These are phyloP conservation scores for Tuber calosporum DNA, from an alignment of 495 filamentous ascomycete species.

Conservation along the genomic window DNA sequence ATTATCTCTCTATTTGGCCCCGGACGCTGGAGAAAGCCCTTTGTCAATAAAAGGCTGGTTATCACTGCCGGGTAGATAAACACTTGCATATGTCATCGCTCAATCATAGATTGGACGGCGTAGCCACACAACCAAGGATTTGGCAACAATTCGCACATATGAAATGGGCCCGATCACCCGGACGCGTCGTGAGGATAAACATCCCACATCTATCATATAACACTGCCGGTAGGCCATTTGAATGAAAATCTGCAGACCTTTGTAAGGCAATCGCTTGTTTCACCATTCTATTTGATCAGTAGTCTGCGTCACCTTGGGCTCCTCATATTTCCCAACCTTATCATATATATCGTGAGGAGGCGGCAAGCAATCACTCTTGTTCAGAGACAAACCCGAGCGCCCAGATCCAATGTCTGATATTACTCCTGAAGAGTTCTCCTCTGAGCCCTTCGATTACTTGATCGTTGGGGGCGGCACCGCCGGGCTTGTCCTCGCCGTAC, in stretches of 20 bases:
- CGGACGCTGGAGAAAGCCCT: neutral
- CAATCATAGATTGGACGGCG: neutral
- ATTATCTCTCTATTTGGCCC: neutral
- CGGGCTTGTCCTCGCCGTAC: slow-evolving; percentile 48
- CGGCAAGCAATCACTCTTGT: neutral
- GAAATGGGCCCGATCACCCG: neutral
- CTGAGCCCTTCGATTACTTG: slow-evolving; percentile 36
- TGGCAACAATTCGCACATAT: neutral
- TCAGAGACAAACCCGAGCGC: neutral
- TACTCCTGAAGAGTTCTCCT: neutral
- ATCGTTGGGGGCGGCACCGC: slow-evolving; percentile 47
- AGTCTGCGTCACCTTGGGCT: neutral
- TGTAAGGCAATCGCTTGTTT: neutral
- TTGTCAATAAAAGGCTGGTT: neutral
- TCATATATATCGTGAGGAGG: neutral
- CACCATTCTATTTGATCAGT: neutral
- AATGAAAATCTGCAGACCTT: neutral
- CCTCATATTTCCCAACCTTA: neutral
- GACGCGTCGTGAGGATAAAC: neutral
- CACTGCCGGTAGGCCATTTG: neutral
- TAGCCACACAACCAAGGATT: neutral
- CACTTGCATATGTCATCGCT: neutral
- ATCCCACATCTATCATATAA: neutral
- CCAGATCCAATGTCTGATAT: neutral
- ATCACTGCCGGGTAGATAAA: neutral